A percentile compares a stretch with the other conserved stretches of the same genome.
These are phyloP conservation scores for Lycium ferocissimum DNA, from an alignment of 257 asterid genomes.

Conservation along the genomic window DNA sequence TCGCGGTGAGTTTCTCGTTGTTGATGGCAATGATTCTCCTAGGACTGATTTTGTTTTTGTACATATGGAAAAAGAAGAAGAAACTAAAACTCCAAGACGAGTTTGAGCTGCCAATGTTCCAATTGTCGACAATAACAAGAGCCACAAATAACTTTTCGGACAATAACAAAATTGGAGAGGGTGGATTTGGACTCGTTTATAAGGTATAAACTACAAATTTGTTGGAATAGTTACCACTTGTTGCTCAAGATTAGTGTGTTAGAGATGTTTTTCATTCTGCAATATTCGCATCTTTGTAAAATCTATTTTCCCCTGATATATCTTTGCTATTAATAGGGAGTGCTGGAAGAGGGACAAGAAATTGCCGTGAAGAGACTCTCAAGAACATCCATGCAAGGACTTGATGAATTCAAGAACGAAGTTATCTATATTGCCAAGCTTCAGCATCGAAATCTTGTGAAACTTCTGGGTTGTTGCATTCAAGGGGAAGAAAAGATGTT, in stretches of 20 bases:
- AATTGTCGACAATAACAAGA: constrained; percentile 32
- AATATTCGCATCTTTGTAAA: neutral
- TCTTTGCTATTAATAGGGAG: constrained; percentile 31
- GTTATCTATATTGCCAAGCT: constrained; percentile 44
- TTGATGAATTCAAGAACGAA: constrained; percentile 46
- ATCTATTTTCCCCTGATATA: neutral
- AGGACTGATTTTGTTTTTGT: neutral
- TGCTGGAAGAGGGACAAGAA: constrained; percentile 37
- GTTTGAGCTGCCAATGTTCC: constrained; percentile 40
- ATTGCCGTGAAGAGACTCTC: constrained; percentile 52
- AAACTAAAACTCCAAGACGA: constrained; percentile 15
- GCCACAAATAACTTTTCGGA: constrained; percentile 39
- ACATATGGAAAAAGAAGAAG: constrained; percentile 4
- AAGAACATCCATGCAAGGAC: constrained; percentile 45
- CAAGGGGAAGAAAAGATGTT: constrained; percentile 33
- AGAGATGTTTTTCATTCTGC: neutral
- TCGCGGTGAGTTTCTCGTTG: neutral
- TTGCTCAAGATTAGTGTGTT: neutral
- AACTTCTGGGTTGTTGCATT: constrained; percentile 28
- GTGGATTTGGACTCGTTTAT: constrained; percentile 48
- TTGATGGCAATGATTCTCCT: constrained; percentile 21
- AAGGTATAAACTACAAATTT: constrained; percentile 34
- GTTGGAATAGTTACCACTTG: neutral
- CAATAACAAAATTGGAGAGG: constrained; percentile 38
- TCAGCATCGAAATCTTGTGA: constrained; percentile 38